Base-by-base conservation (phyloP, 768 basidiomycete species). In the Kwoniella sp. region DNA sequence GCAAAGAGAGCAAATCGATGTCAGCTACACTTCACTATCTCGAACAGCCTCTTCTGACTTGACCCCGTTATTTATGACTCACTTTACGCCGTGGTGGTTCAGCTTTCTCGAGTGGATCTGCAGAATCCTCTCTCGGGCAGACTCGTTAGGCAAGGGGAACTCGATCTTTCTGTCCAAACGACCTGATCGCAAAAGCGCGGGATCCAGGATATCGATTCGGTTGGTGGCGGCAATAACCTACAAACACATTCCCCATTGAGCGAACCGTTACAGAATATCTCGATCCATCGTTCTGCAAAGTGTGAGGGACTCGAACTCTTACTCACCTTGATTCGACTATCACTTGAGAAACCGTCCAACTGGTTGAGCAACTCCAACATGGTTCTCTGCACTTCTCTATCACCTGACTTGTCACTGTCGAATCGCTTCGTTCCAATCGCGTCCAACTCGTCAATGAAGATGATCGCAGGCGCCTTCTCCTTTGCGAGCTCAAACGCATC, bases 401-500 rank as follows among this genome's bases (percentile, higher is more conserved):
- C 96, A 66, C 96, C 96, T 74, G 91, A 91, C 85, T 98, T 99
- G 81, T 98, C 95, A 19, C 91, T 93, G 76, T 99, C 96, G 77
- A 98, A 98, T 8, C 96, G 90, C 80, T 97, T 97, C 12, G 95
- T 98, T 46, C 95, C 95, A 71, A 98, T 95, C n/a, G 94, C 94
- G 79, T 98, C 95, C 77, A 98, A 81, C 77, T 98, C 95, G 74
- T 98, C 95, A 68, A 97, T 97, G 82, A 97, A 97, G 80, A 98
- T 97, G 80, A 97, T 97, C n/a, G 93, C 90, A 6, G 94, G 94
- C 1, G 93, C 91, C 76, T 98, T 97, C 84, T 96, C 91, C 81
- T 97, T 98, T 19, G 96, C 96, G 50, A 99, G 85, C 50, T 94
- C 93, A 78, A 99, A 98, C 2, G 95, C 95, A 74, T 99, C 96